Evolutionary conservation across 495 filamentous ascomycete species (phyloP).

Genomic region (Penicillium pulvis): DNA sequence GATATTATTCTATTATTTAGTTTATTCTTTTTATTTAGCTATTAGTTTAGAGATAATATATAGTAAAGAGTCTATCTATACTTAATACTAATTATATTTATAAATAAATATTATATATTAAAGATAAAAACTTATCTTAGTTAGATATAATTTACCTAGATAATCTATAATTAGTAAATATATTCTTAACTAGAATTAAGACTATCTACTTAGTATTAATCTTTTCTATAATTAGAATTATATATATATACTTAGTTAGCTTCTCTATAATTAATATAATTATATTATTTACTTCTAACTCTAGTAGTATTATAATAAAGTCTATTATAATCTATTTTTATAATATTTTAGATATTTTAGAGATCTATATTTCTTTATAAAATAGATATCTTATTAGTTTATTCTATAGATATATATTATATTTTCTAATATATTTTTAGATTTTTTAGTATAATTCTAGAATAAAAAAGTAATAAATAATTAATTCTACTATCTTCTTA

Average conservation of each 20-base stretch:
- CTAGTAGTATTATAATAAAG: slow-evolving; percentile 21
- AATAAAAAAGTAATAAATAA: slow-evolving; percentile 12
- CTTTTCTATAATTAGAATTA: background rate
- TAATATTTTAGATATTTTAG: slow-evolving; percentile 3
- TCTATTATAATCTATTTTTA: slow-evolving; percentile 26
- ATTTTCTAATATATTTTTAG: slow-evolving; percentile 15
- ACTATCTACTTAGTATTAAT: background rate
- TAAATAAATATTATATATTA: too few species aligned
- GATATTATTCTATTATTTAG: slow-evolving; percentile 8
- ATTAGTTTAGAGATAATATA: background rate
- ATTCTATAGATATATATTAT: slow-evolving; percentile 4
- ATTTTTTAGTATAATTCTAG: slow-evolving; percentile 6
- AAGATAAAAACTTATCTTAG: too few species aligned
- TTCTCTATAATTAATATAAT: slow-evolving; percentile 11
- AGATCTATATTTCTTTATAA: slow-evolving; percentile 16
- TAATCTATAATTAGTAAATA: background rate
- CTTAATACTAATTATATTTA: too few species aligned
- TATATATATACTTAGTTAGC: background rate
- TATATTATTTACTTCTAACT: slow-evolving; percentile 7
- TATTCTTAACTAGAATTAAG: background rate
- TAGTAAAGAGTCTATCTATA: too few species aligned
- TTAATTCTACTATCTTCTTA: slow-evolving; percentile 14
- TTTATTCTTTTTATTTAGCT: slow-evolving; percentile 13
- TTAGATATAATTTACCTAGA: too few species aligned
- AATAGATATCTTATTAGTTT: slow-evolving; percentile 7